A percentile compares a stretch with the other conserved stretches of the same genome.
Conservation (phyloP, 805 yeast species). For the Lipomyces chichibuensis region DNA sequence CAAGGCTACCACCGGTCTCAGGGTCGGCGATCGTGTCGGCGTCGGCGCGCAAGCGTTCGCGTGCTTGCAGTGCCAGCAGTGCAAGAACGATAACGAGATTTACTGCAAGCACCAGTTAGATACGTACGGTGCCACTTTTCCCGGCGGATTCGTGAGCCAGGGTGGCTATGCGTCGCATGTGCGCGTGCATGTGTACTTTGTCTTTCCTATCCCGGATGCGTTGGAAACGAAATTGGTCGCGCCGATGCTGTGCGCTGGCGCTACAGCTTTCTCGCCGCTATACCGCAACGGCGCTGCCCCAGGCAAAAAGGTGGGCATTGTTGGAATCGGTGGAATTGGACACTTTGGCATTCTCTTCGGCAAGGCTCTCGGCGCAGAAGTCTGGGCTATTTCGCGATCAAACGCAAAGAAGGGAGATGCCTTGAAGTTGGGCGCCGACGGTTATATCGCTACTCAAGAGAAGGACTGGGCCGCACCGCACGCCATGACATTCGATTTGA, state of each 20-base stretch:
- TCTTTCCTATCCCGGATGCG: slow-evolving; percentile 63
- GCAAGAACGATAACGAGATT: slow-evolving; percentile 56
- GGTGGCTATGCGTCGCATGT: slow-evolving; percentile 72
- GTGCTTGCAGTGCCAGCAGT: slow-evolving; percentile 64
- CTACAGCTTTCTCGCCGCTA: slow-evolving; percentile 70
- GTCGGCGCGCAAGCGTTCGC: slow-evolving; percentile 71
- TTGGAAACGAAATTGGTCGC: slow-evolving; percentile 60
- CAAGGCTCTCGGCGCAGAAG: slow-evolving; percentile 64
- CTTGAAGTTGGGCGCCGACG: slow-evolving; percentile 57
- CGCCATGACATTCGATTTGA: slow-evolving; percentile 51
- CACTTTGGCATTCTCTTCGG: slow-evolving; percentile 63
- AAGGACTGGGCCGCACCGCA: slow-evolving; percentile 45
- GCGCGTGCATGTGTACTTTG: slow-evolving; percentile 64
- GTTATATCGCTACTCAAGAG: slow-evolving; percentile 54
- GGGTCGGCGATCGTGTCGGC: slow-evolving; percentile 76
- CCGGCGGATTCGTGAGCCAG: slow-evolving; percentile 54
- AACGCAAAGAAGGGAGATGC: slow-evolving; percentile 57
- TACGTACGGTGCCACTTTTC: slow-evolving; percentile 57
- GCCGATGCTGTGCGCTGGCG: slow-evolving; percentile 76
- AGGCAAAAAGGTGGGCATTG: slow-evolving; percentile 58
- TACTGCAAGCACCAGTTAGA: slow-evolving; percentile 55
- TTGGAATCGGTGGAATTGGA: slow-evolving; percentile 70
- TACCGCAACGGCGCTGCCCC: slow-evolving; percentile 51
- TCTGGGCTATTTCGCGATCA: slow-evolving; percentile 57
- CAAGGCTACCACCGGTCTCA: slow-evolving; percentile 51